Evolutionary conservation across 306 rosid species (phyloP).

Genomic region (Delonix regia): DNA sequence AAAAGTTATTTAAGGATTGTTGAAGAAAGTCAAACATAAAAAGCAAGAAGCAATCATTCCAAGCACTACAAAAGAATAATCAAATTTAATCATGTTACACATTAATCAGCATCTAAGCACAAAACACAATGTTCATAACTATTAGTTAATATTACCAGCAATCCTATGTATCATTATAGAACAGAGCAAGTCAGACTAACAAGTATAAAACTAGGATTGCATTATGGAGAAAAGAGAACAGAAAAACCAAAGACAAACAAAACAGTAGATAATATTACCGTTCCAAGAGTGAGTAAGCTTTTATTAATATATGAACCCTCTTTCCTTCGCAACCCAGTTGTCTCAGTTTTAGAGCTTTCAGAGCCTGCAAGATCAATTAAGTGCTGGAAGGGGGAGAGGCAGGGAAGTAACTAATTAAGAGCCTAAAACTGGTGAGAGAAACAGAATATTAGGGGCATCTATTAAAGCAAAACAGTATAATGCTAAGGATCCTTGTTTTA

Average conservation of each 20-base stretch:
- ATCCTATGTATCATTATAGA: neutral
- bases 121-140: slow-evolving; percentile 11
- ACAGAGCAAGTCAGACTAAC: neutral
- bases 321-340: slow-evolving; percentile 86
- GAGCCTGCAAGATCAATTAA: slow-evolving; percentile 96
- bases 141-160: slow-evolving; percentile 1
- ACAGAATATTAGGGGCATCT: slow-evolving; percentile 3
- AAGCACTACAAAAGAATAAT: neutral
- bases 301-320: slow-evolving; percentile 92
- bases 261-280: slow-evolving; percentile 57
- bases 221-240: slow-evolving; percentile 6
- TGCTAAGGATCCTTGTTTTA: slow-evolving; percentile 2
- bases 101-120: neutral
- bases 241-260: slow-evolving; percentile 8
- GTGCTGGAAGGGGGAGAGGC: slow-evolving; percentile 60
- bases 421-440: slow-evolving; percentile 9
- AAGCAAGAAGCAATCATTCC: slow-evolving; percentile 12
- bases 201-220: neutral
- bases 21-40: slow-evolving; percentile 22
- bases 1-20: slow-evolving; percentile 17
- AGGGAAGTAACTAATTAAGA: slow-evolving; percentile 23
- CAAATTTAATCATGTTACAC: neutral
- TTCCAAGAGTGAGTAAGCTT: slow-evolving; percentile 89
- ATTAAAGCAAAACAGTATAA: neutral
- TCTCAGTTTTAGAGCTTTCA: slow-evolving; percentile 91